Evolutionary conservation across 441 rosid genomes (phyloP).

Genomic region (Euphorbia celastroides): DNA sequence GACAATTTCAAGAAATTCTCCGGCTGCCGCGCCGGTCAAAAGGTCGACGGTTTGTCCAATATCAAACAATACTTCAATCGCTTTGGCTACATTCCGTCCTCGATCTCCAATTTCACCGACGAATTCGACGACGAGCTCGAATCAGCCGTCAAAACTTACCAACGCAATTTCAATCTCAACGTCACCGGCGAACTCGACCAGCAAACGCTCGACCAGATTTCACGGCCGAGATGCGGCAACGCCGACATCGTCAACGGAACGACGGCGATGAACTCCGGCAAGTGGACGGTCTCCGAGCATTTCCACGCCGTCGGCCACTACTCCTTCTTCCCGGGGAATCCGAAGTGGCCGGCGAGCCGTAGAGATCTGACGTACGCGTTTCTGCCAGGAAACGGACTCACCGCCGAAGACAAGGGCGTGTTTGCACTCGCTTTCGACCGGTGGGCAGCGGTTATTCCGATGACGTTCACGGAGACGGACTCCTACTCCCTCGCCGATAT

Average conservation of each 20-base stretch:
- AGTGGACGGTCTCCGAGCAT: slow-evolving; percentile 22
- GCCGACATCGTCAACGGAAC: slow-evolving; percentile 79
- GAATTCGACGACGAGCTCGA: slow-evolving; percentile 47
- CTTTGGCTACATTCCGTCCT: slow-evolving; percentile 62
- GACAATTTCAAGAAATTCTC: slow-evolving; percentile 42
- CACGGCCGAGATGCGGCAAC: slow-evolving; percentile 66
- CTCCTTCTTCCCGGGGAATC: slow-evolving; percentile 61
- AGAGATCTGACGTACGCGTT: slow-evolving; percentile 59
- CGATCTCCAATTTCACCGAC: slow-evolving; percentile 38
- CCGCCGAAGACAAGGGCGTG: slow-evolving; percentile 40
- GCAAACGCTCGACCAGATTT: slow-evolving; percentile 40
- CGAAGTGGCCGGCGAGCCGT: slow-evolving; percentile 49
- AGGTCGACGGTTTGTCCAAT: slow-evolving; percentile 33
- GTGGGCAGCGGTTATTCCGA: slow-evolving; percentile 59
- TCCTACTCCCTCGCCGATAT: slow-evolving; percentile 39
- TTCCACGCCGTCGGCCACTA: slow-evolving; percentile 47
- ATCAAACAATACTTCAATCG: slow-evolving; percentile 55
- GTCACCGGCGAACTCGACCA: slow-evolving; percentile 61
- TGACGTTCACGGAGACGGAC: slow-evolving; percentile 45
- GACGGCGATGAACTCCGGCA: slow-evolving; percentile 56
- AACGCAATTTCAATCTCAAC: slow-evolving; percentile 51
- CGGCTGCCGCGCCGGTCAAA: slow-evolving; percentile 60
- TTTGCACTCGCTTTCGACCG: slow-evolving; percentile 61
- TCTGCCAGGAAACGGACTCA: slow-evolving; percentile 32
- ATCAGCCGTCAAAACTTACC: slow-evolving; percentile 53